Evolutionary conservation across 2,329 filamentous ascomycete species (phyloP).

Genomic region (Sclerotinia spermophila): DNA sequence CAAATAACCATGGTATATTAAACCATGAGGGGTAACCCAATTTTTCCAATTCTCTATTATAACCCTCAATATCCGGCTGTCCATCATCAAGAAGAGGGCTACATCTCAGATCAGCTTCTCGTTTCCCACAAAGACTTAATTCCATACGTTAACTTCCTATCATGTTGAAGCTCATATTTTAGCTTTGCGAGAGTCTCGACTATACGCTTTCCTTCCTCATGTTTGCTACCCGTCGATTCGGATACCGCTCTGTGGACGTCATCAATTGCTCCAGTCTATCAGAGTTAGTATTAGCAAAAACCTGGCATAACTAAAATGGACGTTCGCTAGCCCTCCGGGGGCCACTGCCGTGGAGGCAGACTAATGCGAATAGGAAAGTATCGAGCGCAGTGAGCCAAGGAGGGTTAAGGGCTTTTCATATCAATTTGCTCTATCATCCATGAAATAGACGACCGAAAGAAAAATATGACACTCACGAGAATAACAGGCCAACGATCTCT

Average conservation of each 20-base stretch:
- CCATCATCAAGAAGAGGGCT: conserved; percentile 38
- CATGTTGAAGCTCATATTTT: conserved; percentile 94
- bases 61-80: conserved; percentile 60
- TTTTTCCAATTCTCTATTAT: conserved; percentile 80
- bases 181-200: conserved; percentile 73
- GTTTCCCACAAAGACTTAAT: conserved; percentile 5
- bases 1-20: conserved; percentile 79
- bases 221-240: conserved; percentile 53
- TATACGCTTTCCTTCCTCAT: conserved; percentile 80
- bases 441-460: not conserved
- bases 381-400: not conserved
- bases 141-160: conserved; percentile 71
- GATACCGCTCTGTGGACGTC: conserved; percentile 78
- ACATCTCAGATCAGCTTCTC: conserved; percentile 49
- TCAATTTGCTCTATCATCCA: not conserved
- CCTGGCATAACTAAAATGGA: not conserved
- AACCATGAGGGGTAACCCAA: conserved; percentile 77
- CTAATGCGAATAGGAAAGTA: not conserved
- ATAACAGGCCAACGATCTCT: conserved; percentile 91
- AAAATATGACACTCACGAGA: conserved; percentile 51
- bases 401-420: not conserved
- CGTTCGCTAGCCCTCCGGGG: not conserved
- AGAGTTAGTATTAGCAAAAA: conserved; percentile 16
- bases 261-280: conserved; percentile 84
- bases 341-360: not conserved